phyloP scores from a whole-genome alignment of 306 rosid species.

The Corylus americana region DNA sequence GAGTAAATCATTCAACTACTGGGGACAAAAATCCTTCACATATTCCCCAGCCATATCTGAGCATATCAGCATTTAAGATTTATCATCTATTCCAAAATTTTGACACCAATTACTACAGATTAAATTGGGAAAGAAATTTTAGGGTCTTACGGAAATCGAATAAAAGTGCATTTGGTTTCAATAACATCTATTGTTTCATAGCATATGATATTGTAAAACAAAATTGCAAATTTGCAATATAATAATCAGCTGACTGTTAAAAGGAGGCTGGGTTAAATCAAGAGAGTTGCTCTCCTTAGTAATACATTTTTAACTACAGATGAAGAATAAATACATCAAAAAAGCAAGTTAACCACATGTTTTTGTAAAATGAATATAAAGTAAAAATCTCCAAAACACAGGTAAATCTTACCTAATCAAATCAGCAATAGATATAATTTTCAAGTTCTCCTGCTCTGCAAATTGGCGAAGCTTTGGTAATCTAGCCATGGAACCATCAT shows the following conservation, averaged over 20 bases:
- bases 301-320: neutral
- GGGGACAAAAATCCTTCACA: neutral
- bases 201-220: neutral
- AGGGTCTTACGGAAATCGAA: too few species aligned
- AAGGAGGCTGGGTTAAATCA: neutral
- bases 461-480: conserved; percentile 84
- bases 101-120: neutral
- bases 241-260: neutral
- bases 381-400: conserved; percentile 8
- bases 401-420: conserved; percentile 63
- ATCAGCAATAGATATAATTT: conserved; percentile 89
- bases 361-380: conserved; percentile 5
- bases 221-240: neutral
- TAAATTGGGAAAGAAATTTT: neutral
- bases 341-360: neutral
- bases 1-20: neutral
- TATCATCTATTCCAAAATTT: neutral
- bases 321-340: neutral
- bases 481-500: conserved; percentile 99
- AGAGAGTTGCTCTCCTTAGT: neutral
- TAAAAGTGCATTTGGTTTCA: neutral
- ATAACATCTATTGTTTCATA: too few species aligned
- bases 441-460: conserved; percentile 69
- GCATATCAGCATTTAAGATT: neutral
- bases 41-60: neutral